A percentile compares a stretch with the other conserved stretches of the same genome.
These are phyloP conservation scores for Quercus parvula DNA, from an alignment of 306 rosid genomes.

Conservation along the genomic window DNA sequence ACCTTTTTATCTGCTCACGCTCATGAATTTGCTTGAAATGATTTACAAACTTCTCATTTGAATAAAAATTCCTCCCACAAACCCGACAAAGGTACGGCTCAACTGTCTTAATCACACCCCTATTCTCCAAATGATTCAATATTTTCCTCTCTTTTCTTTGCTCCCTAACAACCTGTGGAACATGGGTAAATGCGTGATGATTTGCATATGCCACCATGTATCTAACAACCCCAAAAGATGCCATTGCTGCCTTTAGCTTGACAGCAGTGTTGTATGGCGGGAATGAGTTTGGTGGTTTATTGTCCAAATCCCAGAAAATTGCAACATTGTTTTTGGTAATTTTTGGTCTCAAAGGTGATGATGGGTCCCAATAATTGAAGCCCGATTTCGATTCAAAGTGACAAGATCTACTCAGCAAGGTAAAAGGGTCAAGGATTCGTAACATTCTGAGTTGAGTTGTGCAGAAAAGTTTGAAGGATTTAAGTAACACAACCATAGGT, in stretches of 20 bases:
- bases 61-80: constrained; percentile 71
- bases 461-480: constrained; percentile 26
- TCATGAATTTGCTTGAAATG: constrained; percentile 79
- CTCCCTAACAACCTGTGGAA: constrained; percentile 50
- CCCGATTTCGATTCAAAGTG: constrained; percentile 26
- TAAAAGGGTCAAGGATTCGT: not conserved
- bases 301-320: constrained; percentile 85
- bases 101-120: constrained; percentile 45
- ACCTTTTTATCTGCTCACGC: constrained; percentile 67
- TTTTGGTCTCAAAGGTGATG: constrained; percentile 13
- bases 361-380: constrained; percentile 4
- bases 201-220: constrained; percentile 76
- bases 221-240: constrained; percentile 63
- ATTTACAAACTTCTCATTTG: constrained; percentile 67
- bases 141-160: constrained; percentile 46
- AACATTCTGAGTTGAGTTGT: constrained; percentile 5
- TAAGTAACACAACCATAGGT: constrained; percentile 31
- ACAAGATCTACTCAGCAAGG: constrained; percentile 16
- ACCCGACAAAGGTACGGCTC: constrained; percentile 68
- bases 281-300: constrained; percentile 67
- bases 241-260: constrained; percentile 60
- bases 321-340: constrained; percentile 47
- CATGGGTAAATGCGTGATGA: constrained; percentile 42
- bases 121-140: constrained; percentile 48
- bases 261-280: constrained; percentile 68